Percentiles rank a stretch among this genome's conserved stretches.
Conservation (phyloP, 441 rosid species). For the Breynia disticha region DNA sequence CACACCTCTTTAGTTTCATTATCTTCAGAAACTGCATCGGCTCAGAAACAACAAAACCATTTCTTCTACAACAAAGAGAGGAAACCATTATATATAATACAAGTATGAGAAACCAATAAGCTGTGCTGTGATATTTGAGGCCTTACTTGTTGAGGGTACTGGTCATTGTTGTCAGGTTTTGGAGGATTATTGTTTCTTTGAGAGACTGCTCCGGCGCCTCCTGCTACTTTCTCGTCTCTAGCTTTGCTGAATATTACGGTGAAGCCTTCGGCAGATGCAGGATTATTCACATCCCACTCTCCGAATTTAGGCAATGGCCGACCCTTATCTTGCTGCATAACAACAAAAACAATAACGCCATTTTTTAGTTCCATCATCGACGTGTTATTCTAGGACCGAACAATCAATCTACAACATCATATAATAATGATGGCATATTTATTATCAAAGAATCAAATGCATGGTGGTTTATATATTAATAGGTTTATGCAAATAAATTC, state of each 20-base stretch:
- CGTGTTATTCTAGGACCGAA: neutral
- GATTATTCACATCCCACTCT: constrained; percentile 88
- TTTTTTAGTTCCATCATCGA: neutral
- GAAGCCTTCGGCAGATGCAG: constrained; percentile 81
- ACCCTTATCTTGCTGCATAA: constrained; percentile 41
- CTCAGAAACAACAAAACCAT: constrained; percentile 72
- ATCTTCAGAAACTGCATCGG: constrained; percentile 1
- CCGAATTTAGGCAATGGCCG: constrained; percentile 83
- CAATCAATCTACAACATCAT: too few species aligned
- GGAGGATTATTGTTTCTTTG: constrained; percentile 14
- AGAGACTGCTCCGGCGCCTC: constrained; percentile 18
- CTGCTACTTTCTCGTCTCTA: constrained; percentile 55
- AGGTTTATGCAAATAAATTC: too few species aligned
- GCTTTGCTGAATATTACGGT: constrained; percentile 81
- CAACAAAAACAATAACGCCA: neutral
- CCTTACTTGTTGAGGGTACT: constrained; percentile 24
- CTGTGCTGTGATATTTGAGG: too few species aligned
- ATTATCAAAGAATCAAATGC: too few species aligned
- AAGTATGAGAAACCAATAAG: too few species aligned
- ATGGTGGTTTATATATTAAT: too few species aligned
- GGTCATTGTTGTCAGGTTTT: constrained; percentile 13
- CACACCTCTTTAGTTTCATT: neutral
- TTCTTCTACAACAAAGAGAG: constrained; percentile 43
- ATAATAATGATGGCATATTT: too few species aligned
- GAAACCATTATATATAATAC: neutral